These are phyloP conservation scores for Talaromyces sp. DNA, from an alignment of 2,329 filamentous ascomycete species.

Conservation along the genomic window DNA sequence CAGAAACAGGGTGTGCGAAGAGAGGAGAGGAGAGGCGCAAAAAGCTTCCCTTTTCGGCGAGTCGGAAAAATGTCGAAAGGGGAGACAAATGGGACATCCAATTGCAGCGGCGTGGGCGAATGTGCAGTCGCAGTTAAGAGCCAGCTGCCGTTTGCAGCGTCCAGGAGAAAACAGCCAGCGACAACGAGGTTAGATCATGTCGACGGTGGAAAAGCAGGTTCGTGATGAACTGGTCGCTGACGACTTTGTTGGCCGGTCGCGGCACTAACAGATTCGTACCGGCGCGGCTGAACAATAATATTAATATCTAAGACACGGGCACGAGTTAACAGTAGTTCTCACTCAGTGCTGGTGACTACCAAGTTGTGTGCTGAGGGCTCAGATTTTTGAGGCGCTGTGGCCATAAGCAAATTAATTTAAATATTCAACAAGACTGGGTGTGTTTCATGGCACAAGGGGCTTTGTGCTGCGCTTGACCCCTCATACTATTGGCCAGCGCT, in stretches of 20 bases:
- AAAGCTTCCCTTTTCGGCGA: background rate
- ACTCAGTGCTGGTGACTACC: background rate
- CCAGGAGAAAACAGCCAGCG: background rate
- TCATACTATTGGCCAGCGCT: background rate
- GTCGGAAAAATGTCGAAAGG: background rate
- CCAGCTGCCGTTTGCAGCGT: background rate
- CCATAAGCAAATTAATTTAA: no score
- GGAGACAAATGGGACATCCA: background rate
- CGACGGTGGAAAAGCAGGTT: background rate
- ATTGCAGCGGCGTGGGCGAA: background rate
- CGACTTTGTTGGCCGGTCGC: background rate
- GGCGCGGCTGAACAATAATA: background rate
- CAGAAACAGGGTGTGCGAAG: background rate
- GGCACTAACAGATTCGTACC: background rate
- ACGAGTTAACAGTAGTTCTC: background rate
- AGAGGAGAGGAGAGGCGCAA: background rate
- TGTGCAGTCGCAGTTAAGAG: background rate
- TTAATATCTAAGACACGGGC: background rate
- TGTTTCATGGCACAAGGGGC: background rate
- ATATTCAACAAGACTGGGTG: background rate
- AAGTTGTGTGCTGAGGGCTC: background rate
- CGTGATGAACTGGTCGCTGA: background rate
- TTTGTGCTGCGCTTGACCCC: background rate
- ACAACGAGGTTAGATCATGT: background rate
- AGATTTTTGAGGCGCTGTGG: background rate